These are phyloP conservation scores for Leishmania guyanensis DNA, from an alignment of 208 protist genomes.

Conservation along the genomic window DNA sequence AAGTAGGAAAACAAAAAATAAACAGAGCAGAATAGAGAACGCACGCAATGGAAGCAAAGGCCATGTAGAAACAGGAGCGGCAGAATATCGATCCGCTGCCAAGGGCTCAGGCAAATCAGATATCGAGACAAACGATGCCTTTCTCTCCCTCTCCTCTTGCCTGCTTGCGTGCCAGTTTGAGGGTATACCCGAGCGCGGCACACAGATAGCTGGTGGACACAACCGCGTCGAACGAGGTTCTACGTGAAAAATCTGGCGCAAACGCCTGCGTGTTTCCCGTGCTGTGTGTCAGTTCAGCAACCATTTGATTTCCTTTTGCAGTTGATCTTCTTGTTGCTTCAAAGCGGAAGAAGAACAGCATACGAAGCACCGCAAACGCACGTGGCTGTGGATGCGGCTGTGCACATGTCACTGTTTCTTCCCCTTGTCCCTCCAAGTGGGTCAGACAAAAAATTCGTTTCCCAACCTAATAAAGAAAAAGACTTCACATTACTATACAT, in stretches of 20 bases:
- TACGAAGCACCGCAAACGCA: background rate
- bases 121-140: background rate
- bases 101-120: background rate
- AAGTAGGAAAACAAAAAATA: background rate
- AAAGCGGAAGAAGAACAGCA: background rate
- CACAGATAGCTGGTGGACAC: background rate
- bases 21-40: background rate
- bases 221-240: background rate
- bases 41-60: background rate
- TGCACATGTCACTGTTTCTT: background rate
- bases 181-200: background rate
- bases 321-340: background rate
- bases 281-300: background rate
- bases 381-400: background rate
- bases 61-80: background rate
- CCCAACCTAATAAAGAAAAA: background rate
- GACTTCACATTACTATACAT: constrained; percentile 19
- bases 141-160: background rate
- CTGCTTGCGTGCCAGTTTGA: background rate
- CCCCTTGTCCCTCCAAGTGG: background rate
- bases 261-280: background rate
- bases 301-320: background rate
- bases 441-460: background rate
- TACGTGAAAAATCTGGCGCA: background rate
- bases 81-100: background rate